Base-by-base conservation (phyloP, 106 monocot genomes). In the Amphibolis antarctica region DNA sequence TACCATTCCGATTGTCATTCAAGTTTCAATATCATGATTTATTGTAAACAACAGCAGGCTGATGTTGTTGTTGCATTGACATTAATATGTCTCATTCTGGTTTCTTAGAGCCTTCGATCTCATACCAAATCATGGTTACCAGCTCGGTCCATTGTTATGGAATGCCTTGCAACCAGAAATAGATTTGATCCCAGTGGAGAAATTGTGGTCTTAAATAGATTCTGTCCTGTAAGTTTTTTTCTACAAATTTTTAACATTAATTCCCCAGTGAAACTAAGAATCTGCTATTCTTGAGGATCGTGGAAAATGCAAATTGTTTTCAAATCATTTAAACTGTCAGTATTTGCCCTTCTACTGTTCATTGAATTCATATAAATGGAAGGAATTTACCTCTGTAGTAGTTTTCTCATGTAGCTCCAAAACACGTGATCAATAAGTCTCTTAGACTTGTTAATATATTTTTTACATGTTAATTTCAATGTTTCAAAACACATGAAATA, bases 81-180 rank as follows among this genome's bases (percentile, higher is more conserved):
- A 23, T 45, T 46, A 23, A 24, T 61, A 22, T 44, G 42, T 4
- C 29, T 61, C 24, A 42, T 9, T 50, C 36, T 44, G 22, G 28
- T 65, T 71, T 53, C 24, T 28, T 78, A 93, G 93, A 81, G 66
- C 75, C 69, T 93, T 58, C 66, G 68, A 5, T 88, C 69, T 74
- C 73, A 85, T 85, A 79, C 61, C 4, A 77, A 61, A 46, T 88
- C 93, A 44, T 93, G 93, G 93, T 72, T 93, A 61, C 93, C 93
- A 60, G 93, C 88, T 64, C 74, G 93, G 45, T 75, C 93, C 19
- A 93, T 85, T 68, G 80, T 93, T 53, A 60, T 79, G 20, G 82
- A 85, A 20, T 85, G 93, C 68, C 65, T 93, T 57, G 71, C 57
- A 69, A 69, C 76, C 19, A 85, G 88, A 73, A 47, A 56, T 57